These are phyloP conservation scores for Vanrija sp. DNA, from an alignment of 1,284 basidiomycete genomes.

Conservation along the genomic window DNA sequence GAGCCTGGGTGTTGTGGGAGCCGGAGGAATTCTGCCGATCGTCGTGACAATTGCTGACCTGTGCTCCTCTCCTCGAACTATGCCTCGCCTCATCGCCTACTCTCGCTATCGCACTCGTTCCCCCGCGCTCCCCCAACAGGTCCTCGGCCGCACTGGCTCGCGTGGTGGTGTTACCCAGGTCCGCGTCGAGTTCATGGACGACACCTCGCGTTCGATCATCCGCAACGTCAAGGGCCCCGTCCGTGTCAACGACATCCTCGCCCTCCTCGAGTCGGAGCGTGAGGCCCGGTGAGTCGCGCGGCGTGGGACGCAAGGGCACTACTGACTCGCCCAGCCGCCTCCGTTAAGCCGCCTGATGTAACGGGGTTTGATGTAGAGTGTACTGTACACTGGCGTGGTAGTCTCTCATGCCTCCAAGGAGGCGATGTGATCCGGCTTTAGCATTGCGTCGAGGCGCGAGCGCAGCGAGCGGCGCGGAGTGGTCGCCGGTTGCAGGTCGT, in stretches of 20 bases:
- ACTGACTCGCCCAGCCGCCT: constrained; percentile 17
- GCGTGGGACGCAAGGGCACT: too few relatives aligned
- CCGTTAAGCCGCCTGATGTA: constrained; percentile 17
- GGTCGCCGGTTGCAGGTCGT: not conserved
- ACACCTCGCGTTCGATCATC: constrained; percentile 91
- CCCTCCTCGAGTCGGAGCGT: constrained; percentile 96
- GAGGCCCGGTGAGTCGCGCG: constrained; percentile 83
- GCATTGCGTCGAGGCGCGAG: constrained; percentile 3
- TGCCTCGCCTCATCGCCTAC: not conserved
- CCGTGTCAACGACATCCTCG: constrained; percentile 92
- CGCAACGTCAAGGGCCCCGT: constrained; percentile 99
- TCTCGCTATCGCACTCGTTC: not conserved
- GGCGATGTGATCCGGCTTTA: constrained; percentile 23
- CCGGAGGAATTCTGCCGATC: too few relatives aligned
- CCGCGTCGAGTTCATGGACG: constrained; percentile 99
- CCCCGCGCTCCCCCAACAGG: constrained; percentile 55
- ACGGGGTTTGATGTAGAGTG: constrained; percentile 13
- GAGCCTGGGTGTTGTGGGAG: not conserved
- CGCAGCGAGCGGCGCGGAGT: not conserved
- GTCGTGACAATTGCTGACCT: constrained; percentile 1
- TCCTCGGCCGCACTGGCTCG: constrained; percentile 97
- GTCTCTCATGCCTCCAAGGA: constrained; percentile 12
- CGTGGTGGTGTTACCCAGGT: constrained; percentile 99
- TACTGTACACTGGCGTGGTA: constrained; percentile 22
- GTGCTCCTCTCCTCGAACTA: not conserved